These are phyloP conservation scores for Mixia osmundae DNA, from an alignment of 1,284 basidiomycete genomes.

Conservation along the genomic window DNA sequence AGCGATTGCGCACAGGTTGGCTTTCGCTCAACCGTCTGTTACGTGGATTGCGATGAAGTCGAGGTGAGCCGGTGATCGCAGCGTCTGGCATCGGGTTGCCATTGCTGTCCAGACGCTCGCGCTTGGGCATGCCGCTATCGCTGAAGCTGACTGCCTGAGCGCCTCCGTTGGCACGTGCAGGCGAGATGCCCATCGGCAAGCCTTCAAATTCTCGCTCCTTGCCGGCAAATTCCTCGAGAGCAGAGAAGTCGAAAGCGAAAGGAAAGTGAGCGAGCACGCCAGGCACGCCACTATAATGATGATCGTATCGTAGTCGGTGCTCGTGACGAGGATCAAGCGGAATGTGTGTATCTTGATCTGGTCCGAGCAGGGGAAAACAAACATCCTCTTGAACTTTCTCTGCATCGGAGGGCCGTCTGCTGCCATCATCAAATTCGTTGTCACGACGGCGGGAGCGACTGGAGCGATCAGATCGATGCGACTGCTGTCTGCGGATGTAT, in stretches of 20 bases:
- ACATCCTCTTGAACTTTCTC: slow-evolving; percentile 9
- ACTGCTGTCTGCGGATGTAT: not conserved
- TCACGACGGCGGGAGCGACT: not conserved
- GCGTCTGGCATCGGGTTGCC: no score
- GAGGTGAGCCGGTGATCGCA: no score
- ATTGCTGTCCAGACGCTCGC: no score
- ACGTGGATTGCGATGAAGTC: no score
- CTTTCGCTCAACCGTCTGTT: slow-evolving; percentile 39
- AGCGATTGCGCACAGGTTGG: slow-evolving; percentile 32
- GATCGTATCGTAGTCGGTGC: slow-evolving; percentile 4
- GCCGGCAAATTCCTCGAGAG: slow-evolving; percentile 55
- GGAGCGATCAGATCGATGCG: not conserved
- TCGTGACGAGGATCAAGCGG: not conserved
- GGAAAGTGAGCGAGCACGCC: slow-evolving; percentile 18
- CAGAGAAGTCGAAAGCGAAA: slow-evolving; percentile 41
- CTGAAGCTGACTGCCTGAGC: no score
- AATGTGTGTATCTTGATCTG: not conserved
- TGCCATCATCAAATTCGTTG: slow-evolving; percentile 3
- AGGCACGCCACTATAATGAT: slow-evolving; percentile 11
- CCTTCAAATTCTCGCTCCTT: slow-evolving; percentile 35
- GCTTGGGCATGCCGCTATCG: no score
- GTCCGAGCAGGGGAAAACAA: slow-evolving; percentile 8
- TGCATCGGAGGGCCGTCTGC: slow-evolving; percentile 4
- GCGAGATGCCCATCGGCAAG: no score
- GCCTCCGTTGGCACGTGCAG: no score